These are phyloP conservation scores for Suhomyces pyralidae DNA, from an alignment of 805 yeast species.

Conservation along the genomic window DNA sequence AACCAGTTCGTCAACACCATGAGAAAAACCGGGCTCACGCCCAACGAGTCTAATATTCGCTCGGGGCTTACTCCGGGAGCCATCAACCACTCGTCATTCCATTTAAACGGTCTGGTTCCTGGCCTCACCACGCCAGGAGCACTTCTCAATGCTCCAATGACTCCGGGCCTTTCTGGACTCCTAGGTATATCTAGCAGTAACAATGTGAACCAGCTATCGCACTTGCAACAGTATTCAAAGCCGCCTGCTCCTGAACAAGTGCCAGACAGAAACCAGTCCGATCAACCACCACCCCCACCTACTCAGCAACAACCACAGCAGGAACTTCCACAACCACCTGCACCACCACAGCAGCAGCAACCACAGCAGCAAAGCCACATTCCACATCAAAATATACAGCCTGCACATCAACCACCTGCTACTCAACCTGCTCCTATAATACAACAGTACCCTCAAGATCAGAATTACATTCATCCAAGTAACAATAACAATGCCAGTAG, in stretches of 20 bases:
- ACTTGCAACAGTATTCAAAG: constrained; percentile 8
- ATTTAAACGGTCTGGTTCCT: constrained; percentile 34
- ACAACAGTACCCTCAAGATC: not conserved
- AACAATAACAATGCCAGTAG: not conserved
- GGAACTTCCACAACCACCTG: constrained; percentile 5
- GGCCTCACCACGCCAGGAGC: constrained; percentile 41
- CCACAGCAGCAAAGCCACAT: constrained; percentile 6
- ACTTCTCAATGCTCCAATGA: constrained; percentile 42
- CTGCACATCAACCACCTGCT: constrained; percentile 1
- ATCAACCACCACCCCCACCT: constrained; percentile 4
- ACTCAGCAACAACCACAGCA: constrained; percentile 6
- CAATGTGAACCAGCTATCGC: constrained; percentile 4
- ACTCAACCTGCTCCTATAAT: not conserved
- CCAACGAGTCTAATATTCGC: constrained; percentile 70
- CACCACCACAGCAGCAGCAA: constrained; percentile 1
- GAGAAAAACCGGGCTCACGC: constrained; percentile 62
- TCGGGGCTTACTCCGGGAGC: constrained; percentile 69
- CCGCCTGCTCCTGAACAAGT: constrained; percentile 1
- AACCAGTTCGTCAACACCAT: constrained; percentile 29
- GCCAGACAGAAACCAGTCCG: not conserved
- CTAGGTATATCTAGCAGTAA: constrained; percentile 23
- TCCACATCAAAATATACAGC: not conserved
- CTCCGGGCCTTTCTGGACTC: constrained; percentile 46
- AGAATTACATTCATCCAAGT: not conserved
- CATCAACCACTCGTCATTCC: constrained; percentile 28